Evolutionary conservation across 768 basidiomycete genomes (phyloP).

Genomic region (Punctularia strigosozonata): DNA sequence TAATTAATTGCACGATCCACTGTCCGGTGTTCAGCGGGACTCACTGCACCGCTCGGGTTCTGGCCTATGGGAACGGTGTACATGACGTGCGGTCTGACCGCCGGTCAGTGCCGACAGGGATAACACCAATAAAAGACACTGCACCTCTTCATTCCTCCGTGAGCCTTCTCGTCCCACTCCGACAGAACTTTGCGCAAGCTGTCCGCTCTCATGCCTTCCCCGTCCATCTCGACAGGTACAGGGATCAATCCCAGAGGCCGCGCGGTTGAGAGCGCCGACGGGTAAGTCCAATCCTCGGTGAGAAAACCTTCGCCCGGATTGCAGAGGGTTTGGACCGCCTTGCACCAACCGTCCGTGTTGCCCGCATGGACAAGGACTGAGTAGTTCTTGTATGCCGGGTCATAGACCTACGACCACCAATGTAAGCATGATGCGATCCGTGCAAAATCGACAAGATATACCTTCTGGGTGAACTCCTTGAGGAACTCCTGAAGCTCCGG

Average conservation of each 20-base stretch:
- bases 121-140: constrained; percentile 1
- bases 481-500: constrained; percentile 45
- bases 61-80: constrained; percentile 77
- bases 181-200: constrained; percentile 46
- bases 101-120: too few relatives aligned
- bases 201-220: constrained; percentile 53
- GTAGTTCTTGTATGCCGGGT: constrained; percentile 52
- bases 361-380: constrained; percentile 46
- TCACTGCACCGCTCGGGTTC: constrained; percentile 68
- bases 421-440: too few relatives aligned
- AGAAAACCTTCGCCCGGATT: constrained; percentile 54
- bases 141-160: constrained; percentile 47
- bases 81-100: constrained; percentile 49
- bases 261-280: constrained; percentile 32
- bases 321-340: constrained; percentile 46
- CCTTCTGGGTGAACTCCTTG: constrained; percentile 38
- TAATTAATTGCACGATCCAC: not conserved
- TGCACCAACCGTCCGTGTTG: constrained; percentile 64
- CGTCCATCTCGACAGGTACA: constrained; percentile 57
- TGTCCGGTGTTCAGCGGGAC: constrained; percentile 12
- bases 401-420: too few relatives aligned
- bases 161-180: constrained; percentile 51
- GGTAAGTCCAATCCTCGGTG: constrained; percentile 67
- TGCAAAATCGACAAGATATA: too few relatives aligned
- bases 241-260: constrained; percentile 29